Percentiles rank a stretch among this genome's conserved stretches.
These are phyloP conservation scores for Saprolegnia parasitica DNA, from an alignment of 352 stramenopile species.

Conservation along the genomic window DNA sequence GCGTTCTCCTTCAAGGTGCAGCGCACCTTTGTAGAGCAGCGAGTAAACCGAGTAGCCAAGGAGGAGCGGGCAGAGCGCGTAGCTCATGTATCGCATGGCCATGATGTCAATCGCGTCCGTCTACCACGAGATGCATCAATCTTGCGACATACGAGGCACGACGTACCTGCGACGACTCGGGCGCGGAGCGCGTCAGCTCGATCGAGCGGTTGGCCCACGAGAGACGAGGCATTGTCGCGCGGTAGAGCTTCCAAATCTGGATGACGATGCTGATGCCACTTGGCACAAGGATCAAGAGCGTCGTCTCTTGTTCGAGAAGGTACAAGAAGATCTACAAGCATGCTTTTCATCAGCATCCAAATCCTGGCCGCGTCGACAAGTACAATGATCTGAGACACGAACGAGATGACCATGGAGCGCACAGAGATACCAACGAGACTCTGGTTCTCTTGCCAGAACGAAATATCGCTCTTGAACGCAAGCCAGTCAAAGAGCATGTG, in stretches of 20 bases:
- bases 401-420: constrained; percentile 88
- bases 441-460: constrained; percentile 94
- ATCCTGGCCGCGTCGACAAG: not conserved
- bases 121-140: constrained; percentile 34
- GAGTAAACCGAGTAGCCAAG: constrained; percentile 77
- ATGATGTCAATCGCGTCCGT: constrained; percentile 74
- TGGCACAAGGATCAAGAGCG: constrained; percentile 86
- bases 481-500: constrained; percentile 98
- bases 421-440: constrained; percentile 93
- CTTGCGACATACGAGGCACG: constrained; percentile 28
- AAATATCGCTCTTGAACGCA: constrained; percentile 97
- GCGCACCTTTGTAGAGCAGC: constrained; percentile 54
- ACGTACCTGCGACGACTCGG: constrained; percentile 21
- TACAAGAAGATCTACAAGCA: constrained; percentile 85
- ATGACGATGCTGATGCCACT: constrained; percentile 64
- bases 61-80: constrained; percentile 66
- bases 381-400: constrained; percentile 89
- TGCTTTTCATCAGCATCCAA: not conserved
- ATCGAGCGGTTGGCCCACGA: constrained; percentile 8
- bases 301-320: constrained; percentile 93
- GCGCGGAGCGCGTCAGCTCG: constrained; percentile 6
- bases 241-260: constrained; percentile 83
- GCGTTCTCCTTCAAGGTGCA: not conserved
- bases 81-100: constrained; percentile 78
- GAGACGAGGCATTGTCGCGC: constrained; percentile 14